These are phyloP conservation scores for Peniophora sp. DNA, from an alignment of 1,284 basidiomycete genomes.

Conservation along the genomic window DNA sequence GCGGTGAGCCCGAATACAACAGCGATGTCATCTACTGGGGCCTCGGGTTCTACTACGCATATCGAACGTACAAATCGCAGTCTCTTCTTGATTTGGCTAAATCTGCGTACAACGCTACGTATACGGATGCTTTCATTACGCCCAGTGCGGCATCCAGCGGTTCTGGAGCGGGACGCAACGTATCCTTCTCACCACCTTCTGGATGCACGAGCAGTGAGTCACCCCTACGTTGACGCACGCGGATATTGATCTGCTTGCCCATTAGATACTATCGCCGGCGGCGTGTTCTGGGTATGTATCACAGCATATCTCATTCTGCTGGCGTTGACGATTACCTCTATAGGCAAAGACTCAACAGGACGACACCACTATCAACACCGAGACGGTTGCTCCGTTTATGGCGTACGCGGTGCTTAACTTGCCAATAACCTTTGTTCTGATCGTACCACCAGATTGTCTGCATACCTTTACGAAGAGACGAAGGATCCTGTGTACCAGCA, in stretches of 20 bases:
- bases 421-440: neutral
- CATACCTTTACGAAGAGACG: neutral
- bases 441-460: neutral
- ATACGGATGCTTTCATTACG: neutral
- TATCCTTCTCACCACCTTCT: neutral
- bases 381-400: neutral
- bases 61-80: neutral
- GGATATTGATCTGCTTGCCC: neutral
- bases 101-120: neutral
- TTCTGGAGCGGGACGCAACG: neutral
- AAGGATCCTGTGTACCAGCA: neutral
- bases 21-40: neutral
- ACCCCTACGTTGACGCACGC: neutral
- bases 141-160: neutral
- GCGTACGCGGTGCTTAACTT: neutral
- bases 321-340: neutral
- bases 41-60: neutral
- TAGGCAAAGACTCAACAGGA: neutral
- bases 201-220: neutral
- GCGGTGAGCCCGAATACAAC: neutral
- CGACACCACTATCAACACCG: neutral
- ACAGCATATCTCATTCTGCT: neutral
- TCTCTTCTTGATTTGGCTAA: neutral
- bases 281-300: neutral
- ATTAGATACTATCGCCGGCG: neutral